Evolutionary conservation across 192 early-diverging fungal genomes (phyloP).

Genomic region (Neocallimastix lanati): DNA sequence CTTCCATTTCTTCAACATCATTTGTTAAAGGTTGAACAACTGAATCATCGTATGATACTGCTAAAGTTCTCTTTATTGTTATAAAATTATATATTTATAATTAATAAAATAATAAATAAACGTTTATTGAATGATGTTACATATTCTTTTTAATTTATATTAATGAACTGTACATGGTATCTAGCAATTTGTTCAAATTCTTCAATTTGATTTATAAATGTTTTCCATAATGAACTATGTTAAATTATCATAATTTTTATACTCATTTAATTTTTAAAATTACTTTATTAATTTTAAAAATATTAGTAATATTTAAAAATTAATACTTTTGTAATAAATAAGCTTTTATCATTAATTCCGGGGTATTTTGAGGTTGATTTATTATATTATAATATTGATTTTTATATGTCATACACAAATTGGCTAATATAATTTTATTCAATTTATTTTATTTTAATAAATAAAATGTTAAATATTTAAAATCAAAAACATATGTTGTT

Average conservation of each 20-base stretch:
- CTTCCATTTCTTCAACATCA: not conserved
- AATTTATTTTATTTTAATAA: no score
- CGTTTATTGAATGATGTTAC: no score
- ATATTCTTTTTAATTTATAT: no score
- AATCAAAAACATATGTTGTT: no score
- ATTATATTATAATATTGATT: not conserved
- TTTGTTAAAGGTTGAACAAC: not conserved
- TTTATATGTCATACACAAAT: not conserved
- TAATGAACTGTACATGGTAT: not conserved
- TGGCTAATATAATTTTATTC: no score
- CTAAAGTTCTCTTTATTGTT: not conserved
- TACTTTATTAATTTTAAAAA: no score
- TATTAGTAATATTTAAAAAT: no score
- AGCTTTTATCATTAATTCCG: not conserved
- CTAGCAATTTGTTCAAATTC: not conserved
- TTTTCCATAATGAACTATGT: not conserved
- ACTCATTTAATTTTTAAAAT: no score
- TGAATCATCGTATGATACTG: not conserved
- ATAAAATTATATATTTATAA: no score
- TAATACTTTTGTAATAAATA: not conserved
- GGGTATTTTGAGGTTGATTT: not conserved
- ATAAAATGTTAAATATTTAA: no score
- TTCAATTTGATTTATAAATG: not conserved
- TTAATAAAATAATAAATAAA: no score
- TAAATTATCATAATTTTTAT: no score